These are phyloP conservation scores for Stephania cephalantha DNA, from an alignment of 164 flowering plant species.

Conservation along the genomic window DNA sequence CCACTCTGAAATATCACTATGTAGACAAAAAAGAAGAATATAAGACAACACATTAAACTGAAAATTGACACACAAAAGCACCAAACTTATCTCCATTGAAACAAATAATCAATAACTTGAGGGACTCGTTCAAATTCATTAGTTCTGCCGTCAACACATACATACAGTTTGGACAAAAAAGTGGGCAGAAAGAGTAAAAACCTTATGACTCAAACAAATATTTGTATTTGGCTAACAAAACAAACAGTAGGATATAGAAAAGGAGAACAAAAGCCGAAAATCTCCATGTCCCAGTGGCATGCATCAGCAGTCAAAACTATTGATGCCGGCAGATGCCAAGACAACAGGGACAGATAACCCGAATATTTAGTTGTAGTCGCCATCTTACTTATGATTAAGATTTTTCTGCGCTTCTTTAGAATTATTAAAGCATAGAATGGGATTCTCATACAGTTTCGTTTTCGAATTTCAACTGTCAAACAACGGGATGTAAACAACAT, in stretches of 20 bases:
- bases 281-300: background rate
- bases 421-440: too few species aligned
- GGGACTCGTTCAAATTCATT: background rate
- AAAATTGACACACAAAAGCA: background rate
- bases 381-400: too few species aligned
- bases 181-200: background rate
- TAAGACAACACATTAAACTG: background rate
- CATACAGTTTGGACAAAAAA: background rate
- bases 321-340: too few species aligned
- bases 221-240: too few species aligned
- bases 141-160: background rate
- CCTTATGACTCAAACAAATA: background rate
- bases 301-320: too few species aligned
- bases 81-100: background rate
- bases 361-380: too few species aligned
- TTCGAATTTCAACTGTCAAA: too few species aligned
- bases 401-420: too few species aligned
- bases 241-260: background rate
- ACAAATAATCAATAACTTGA: background rate
- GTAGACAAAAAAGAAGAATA: background rate
- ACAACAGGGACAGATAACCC: too few species aligned
- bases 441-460: too few species aligned
- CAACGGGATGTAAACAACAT: too few species aligned
- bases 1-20: background rate
- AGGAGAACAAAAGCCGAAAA: background rate